Evolutionary conservation across 164 flowering plant species (phyloP), one percentile per base, ranked within the genome.

Genomic region (Magnolia sinica): DNA sequence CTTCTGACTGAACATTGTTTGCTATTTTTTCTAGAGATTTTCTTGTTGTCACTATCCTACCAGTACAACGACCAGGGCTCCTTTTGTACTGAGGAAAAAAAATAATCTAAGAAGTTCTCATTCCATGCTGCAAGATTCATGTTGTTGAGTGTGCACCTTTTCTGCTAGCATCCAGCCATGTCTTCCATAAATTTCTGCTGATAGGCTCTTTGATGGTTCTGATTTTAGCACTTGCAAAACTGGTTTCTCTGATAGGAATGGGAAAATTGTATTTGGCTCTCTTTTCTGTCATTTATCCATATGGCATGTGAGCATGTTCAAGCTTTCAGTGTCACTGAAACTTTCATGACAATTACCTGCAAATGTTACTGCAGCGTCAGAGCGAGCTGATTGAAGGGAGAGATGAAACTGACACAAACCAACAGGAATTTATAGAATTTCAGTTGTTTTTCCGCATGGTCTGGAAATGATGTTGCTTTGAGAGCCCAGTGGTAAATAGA

Each of bases 341-440:
- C 70, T 76, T 86, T 77, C 70, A 74, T 86, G 87, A 85, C 79
- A 80, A 77, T 78, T 84, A 74, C 84, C 82, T 85, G 88, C 86
- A 72, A 76, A 84, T 88, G 88, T 78, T 80, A 72, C 86, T 91
- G 97, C 97, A 91, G 97, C 85, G 83, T 82, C 83, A 84, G 83
- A 86, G 82, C 85, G 82, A 84, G 87, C 89, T 87, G 87, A 88
- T 88, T 88, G 89, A 83, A 84, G 82, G 81, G 76, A 37, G 45
- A 52, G 64, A 50, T 50, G 50, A 58, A 37, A 18, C 45, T 49
- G 20, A 16, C 72, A 83, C 75, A 5, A 37, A 70, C 73, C 76
- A 81, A 81, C 79, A 68, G 45, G 7, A 37, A 37, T 37, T 37
- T 37, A 37, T 37, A 37, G 45, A 37, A 37, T 37, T 37, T 37